Conservation (phyloP, 2,329 filamentous ascomycete genomes). For the Chaetomiaceae sp. region DNA sequence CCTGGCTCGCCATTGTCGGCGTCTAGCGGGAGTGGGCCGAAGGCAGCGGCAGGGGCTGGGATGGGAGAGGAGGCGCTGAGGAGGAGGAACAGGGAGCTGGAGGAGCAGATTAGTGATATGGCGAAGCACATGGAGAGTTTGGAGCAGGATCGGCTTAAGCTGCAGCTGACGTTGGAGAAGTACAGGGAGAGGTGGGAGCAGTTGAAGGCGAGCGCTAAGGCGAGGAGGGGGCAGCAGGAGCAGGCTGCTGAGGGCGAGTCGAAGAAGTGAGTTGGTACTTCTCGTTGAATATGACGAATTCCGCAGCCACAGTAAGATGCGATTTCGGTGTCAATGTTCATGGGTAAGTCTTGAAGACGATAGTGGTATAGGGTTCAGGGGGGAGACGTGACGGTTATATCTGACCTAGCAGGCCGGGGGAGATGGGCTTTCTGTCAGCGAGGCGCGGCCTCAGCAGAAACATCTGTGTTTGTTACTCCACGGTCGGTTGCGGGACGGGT, state of each 20-base stretch:
- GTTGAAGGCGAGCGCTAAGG: constrained; percentile 58
- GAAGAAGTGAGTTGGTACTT: not conserved
- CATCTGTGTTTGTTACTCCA: too few relatives aligned
- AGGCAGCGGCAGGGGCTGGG: constrained; percentile 17
- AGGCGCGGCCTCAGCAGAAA: too few relatives aligned
- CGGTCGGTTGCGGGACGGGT: too few relatives aligned
- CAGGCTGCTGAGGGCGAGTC: not conserved
- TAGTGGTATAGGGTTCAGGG: too few relatives aligned
- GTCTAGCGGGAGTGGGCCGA: not conserved
- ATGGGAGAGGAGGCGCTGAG: constrained; percentile 38
- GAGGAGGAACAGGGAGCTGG: constrained; percentile 58
- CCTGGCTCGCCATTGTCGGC: constrained; percentile 48
- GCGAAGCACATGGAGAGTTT: constrained; percentile 60
- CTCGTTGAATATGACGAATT: not conserved
- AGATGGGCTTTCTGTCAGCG: too few relatives aligned
- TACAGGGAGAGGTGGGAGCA: constrained; percentile 60
- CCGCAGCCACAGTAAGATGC: too few relatives aligned
- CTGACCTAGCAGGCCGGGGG: too few relatives aligned
- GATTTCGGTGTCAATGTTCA: too few relatives aligned
- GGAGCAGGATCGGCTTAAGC: constrained; percentile 57
- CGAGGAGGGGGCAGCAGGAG: constrained; percentile 42
- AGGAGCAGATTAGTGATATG: constrained; percentile 58
- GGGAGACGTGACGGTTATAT: too few relatives aligned
- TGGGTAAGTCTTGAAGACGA: too few relatives aligned
- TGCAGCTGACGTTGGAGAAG: constrained; percentile 52